A percentile compares a stretch with the other conserved stretches of the same genome.
phyloP scores from a whole-genome alignment of 768 basidiomycete genomes.

The Pleurotus cornucopiae region DNA sequence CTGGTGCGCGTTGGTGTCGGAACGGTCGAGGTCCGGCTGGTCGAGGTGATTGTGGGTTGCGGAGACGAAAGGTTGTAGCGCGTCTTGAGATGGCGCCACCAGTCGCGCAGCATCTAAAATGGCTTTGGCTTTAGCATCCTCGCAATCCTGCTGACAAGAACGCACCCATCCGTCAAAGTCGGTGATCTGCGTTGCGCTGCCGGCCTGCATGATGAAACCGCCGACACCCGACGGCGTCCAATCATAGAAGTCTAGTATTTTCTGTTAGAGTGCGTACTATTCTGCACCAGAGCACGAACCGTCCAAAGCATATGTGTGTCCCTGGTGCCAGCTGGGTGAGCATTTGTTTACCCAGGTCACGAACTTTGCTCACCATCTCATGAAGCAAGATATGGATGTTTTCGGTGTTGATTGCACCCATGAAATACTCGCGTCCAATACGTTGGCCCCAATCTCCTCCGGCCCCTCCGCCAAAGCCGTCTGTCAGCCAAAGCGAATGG shows the following conservation, averaged over 20 bases:
- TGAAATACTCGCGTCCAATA: neutral
- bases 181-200: neutral
- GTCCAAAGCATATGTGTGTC: neutral
- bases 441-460: neutral
- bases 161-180: neutral
- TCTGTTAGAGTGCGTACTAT: too few relatives aligned
- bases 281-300: neutral
- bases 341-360: too few relatives aligned
- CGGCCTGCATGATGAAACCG: neutral
- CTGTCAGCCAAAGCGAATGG: neutral
- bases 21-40: neutral
- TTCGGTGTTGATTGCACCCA: neutral
- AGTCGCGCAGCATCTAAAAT: neutral
- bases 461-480: neutral
- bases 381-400: neutral
- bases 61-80: neutral
- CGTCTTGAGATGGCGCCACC: neutral
- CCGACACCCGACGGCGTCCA: neutral
- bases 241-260: neutral
- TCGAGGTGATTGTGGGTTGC: neutral
- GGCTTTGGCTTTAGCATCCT: neutral
- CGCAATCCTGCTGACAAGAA: neutral
- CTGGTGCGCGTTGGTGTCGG: neutral
- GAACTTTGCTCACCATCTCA: neutral
- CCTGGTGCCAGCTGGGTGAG: too few relatives aligned